Base-by-base conservation (phyloP, 2,329 filamentous ascomycete species). In the Xylariaceae sp. region DNA sequence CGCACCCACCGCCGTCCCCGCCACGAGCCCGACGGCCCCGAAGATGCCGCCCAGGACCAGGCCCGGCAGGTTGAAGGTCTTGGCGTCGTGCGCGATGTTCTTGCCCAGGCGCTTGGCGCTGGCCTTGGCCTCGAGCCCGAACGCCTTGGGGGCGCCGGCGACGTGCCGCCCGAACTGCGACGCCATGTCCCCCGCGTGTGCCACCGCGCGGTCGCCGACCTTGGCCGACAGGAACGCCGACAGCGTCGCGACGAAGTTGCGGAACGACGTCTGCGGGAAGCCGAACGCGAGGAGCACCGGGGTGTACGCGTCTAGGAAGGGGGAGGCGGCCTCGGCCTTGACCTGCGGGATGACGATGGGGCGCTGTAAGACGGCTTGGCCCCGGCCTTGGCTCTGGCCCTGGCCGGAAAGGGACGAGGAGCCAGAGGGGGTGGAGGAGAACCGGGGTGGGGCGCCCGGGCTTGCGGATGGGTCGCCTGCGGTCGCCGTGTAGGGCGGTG, bases 201-300 rank as follows among this genome's bases (percentile, higher is more conserved):
- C 61, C 15, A 72, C 43, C 4, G 70, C 69, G 3, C 67, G 63
- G 37, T 69, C 64, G 0, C 67, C 65, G 0, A 73, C 66, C 16
- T 63, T 69, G 37, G 70, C 69, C 0, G 64, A 61, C 4, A 74
- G 60, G 43, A 74, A 73, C 1, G 66, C 70, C 0, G 71, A 73
- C 2, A 71, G 52, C 7, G 70, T 71, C 15, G 44, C 29, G 2
- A 63, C 45, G 48, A 64, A 64, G 6, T 50, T 48, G 2, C 34
- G 26, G 52, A 57, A 64, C 0, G 49, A 42, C 2, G 52, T 45
- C 2, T 17, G 12, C 1, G 59, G 48, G 19, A 63, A 52, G 32
- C 59, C 71, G 28, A 62, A 59, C 13, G 53, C 46, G 0, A 72
- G 62, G 0, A 74, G 62, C 3, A 55, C 38, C 0, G 63, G 62